A percentile compares a stretch with the other conserved stretches of the same genome.
These are phyloP conservation scores for Plectosphaerella cucumerina DNA, from an alignment of 2,329 filamentous ascomycete genomes.

Conservation along the genomic window DNA sequence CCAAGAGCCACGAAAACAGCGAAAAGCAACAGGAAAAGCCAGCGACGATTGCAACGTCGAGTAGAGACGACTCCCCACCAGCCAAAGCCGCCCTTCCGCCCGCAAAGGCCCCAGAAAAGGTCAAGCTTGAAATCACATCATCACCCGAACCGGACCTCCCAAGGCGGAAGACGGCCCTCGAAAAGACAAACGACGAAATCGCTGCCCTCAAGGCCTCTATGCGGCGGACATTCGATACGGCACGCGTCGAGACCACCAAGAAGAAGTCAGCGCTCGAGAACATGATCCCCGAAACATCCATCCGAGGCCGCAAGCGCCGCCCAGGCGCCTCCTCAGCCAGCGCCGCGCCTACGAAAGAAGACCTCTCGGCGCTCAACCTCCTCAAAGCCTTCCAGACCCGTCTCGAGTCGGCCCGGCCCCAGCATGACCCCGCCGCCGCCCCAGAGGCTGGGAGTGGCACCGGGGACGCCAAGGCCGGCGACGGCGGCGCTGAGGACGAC, in stretches of 20 bases:
- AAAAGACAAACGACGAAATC: constrained; percentile 75
- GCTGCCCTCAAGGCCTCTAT: constrained; percentile 78
- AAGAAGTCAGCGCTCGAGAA: constrained; percentile 67
- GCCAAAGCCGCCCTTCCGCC: constrained; percentile 14
- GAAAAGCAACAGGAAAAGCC: background rate
- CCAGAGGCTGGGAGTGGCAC: constrained; percentile 18
- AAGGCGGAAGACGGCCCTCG: constrained; percentile 48
- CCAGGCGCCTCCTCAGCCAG: constrained; percentile 47
- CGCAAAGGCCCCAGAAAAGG: background rate
- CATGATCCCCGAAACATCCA: constrained; percentile 70
- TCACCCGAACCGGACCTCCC: constrained; percentile 30
- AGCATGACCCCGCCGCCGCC: constrained; percentile 25
- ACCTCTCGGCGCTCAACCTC: constrained; percentile 62
- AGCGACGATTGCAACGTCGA: constrained; percentile 9
- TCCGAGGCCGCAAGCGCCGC: constrained; percentile 65
- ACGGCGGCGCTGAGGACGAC: constrained; percentile 45
- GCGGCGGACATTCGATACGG: constrained; percentile 57
- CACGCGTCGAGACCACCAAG: constrained; percentile 49
- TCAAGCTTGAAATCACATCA: constrained; percentile 9
- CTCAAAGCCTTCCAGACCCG: constrained; percentile 78
- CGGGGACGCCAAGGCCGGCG: constrained; percentile 14
- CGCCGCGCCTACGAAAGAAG: constrained; percentile 38
- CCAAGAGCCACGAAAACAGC: constrained; percentile 3
- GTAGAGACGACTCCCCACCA: constrained; percentile 16
- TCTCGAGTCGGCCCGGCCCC: constrained; percentile 52